Percentiles rank a stretch among this genome's conserved stretches.
phyloP scores from a whole-genome alignment of 2,329 filamentous ascomycete species.

The Aphanocladium album region DNA sequence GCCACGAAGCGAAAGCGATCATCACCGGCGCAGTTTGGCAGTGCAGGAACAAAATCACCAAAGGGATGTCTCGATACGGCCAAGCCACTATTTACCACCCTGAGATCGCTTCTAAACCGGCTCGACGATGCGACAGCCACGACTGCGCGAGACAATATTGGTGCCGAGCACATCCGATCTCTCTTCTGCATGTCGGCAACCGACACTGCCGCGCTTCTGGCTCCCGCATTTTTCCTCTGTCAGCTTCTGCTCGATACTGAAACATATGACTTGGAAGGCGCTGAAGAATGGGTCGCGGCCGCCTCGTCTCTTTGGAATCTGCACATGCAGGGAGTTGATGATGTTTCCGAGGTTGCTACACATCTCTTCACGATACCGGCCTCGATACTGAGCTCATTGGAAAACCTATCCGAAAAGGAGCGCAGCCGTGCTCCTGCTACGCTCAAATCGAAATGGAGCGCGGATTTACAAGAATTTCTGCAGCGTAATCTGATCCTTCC shows the following conservation, averaged over 20 bases:
- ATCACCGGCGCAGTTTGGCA: conserved; percentile 30
- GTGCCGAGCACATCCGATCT: conserved; percentile 54
- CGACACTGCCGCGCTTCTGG: conserved; percentile 42
- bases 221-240: conserved; percentile 43
- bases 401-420: conserved; percentile 18
- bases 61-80: conserved; percentile 42
- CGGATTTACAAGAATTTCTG: conserved; percentile 44
- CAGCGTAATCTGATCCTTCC: conserved; percentile 48
- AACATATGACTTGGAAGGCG: conserved; percentile 30
- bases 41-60: conserved; percentile 34
- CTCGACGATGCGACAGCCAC: conserved; percentile 31
- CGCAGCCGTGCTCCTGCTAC: conserved; percentile 21
- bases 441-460: conserved; percentile 35
- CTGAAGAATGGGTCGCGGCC: conserved; percentile 43
- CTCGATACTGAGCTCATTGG: conserved; percentile 32
- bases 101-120: conserved; percentile 42
- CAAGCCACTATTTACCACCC: conserved; percentile 42
- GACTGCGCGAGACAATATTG: conserved; percentile 43
- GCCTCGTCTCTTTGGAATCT: conserved; percentile 48
- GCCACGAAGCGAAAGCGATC: conserved; percentile 44
- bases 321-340: conserved; percentile 45
- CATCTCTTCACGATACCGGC: conserved; percentile 37
- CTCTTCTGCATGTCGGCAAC: conserved; percentile 47
- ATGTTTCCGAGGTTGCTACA: conserved; percentile 44
- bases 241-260: conserved; percentile 30